Percentiles rank a stretch among this genome's conserved stretches.
Evolutionary conservation across 345 rosid genomes (phyloP).

Genomic region (Gynandropsis gynandra): DNA sequence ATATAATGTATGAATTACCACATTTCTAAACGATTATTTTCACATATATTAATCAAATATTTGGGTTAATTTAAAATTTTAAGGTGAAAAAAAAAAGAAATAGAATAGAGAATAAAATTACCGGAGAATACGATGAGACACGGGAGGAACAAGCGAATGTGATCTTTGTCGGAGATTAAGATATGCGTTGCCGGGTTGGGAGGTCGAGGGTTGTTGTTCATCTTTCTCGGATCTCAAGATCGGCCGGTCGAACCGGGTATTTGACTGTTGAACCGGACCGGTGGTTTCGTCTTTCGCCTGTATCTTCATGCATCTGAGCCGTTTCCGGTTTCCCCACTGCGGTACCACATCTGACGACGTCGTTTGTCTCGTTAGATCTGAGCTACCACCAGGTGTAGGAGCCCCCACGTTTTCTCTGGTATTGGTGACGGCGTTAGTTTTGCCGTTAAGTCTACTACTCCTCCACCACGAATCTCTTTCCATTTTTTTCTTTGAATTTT

Average conservation of each 20-base stretch:
- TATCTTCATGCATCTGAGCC: conserved; percentile 66
- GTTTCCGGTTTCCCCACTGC: conserved; percentile 77
- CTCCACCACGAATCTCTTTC: conserved; percentile 39
- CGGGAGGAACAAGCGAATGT: conserved; percentile 37
- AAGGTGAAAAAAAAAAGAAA: not conserved
- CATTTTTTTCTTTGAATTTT: conserved; percentile 36
- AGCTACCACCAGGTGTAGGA: conserved; percentile 31
- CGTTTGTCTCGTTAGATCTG: conserved; percentile 29
- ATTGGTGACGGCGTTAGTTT: conserved; percentile 17
- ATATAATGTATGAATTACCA: too few species aligned
- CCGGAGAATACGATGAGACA: conserved; percentile 57
- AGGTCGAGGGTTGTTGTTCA: too few species aligned
- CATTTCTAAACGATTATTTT: too few species aligned
- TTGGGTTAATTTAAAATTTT: too few species aligned
- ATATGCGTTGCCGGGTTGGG: conserved; percentile 26
- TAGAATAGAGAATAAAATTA: conserved; percentile 11
- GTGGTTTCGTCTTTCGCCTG: conserved; percentile 44
- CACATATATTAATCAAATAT: too few species aligned
- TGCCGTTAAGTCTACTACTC: conserved; percentile 26
- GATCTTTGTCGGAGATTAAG: conserved; percentile 54
- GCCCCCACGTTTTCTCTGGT: conserved; percentile 24
- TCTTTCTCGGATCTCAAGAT: too few species aligned
- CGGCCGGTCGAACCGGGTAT: conserved; percentile 48
- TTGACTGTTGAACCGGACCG: conserved; percentile 35
- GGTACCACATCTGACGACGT: conserved; percentile 44